These are phyloP conservation scores for Suhomyces ambrosiae DNA, from an alignment of 1,139 yeast genomes.

Conservation along the genomic window DNA sequence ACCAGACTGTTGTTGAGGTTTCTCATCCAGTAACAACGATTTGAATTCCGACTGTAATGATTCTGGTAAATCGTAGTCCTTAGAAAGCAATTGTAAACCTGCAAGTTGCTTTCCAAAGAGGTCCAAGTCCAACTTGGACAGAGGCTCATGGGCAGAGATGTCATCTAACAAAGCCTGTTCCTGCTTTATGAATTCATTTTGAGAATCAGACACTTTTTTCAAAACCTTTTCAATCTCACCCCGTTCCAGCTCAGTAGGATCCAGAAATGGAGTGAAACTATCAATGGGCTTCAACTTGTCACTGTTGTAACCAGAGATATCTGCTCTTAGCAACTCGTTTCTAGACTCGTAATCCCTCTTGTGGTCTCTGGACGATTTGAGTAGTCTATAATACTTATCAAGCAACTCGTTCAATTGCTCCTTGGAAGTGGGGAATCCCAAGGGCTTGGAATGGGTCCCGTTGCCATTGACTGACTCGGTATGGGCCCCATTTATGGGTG, in stretches of 20 bases:
- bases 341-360: constrained; percentile 14
- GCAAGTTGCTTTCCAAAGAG: constrained; percentile 68
- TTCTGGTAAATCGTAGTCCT: constrained; percentile 75
- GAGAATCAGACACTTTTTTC: constrained; percentile 31
- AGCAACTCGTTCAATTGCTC: constrained; percentile 36
- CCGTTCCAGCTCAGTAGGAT: constrained; percentile 21
- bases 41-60: constrained; percentile 31
- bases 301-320: constrained; percentile 9
- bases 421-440: constrained; percentile 29
- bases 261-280: constrained; percentile 4
- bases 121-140: constrained; percentile 41
- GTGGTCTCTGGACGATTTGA: constrained; percentile 24
- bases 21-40: constrained; percentile 7
- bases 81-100: constrained; percentile 75
- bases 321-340: constrained; percentile 8
- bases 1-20: constrained; percentile 1
- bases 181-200: constrained; percentile 28
- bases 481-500: constrained; percentile 3
- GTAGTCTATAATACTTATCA: constrained; percentile 34
- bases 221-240: constrained; percentile 35
- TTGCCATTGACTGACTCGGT: constrained; percentile 5
- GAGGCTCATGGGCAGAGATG: constrained; percentile 7
- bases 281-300: constrained; percentile 6
- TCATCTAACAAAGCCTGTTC: constrained; percentile 28
- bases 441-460: constrained; percentile 4